A percentile compares a stretch with the other conserved stretches of the same genome.
Conservation (phyloP, 2,329 filamentous ascomycete genomes). For the Drechslerella dactyloides region DNA sequence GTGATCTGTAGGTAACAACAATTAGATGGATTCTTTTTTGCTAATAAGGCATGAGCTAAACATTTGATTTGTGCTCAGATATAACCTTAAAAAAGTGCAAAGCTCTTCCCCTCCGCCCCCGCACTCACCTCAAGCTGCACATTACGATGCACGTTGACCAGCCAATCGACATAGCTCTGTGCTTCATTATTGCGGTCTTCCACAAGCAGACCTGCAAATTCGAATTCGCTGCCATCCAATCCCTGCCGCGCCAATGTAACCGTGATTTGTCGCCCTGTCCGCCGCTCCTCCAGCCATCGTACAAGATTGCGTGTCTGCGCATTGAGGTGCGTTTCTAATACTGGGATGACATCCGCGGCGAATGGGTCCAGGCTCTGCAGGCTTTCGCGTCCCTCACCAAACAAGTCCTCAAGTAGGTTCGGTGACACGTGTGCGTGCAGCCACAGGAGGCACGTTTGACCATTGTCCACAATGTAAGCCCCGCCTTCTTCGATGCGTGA, state of each 20-base stretch:
- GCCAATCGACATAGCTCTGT: slow-evolving; percentile 97
- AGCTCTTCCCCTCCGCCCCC: slow-evolving; percentile 28
- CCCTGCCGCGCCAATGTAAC: slow-evolving; percentile 91
- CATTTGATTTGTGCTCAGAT: too few species aligned
- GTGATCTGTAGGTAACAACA: slow-evolving; percentile 62
- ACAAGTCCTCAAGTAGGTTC: slow-evolving; percentile 86
- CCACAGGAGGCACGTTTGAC: slow-evolving; percentile 90
- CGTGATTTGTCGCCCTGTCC: slow-evolving; percentile 85
- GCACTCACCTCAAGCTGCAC: slow-evolving; percentile 82
- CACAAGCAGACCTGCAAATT: slow-evolving; percentile 87
- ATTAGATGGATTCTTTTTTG: too few species aligned
- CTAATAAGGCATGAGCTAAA: too few species aligned
- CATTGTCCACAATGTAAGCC: slow-evolving; percentile 93
- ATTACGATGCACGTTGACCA: slow-evolving; percentile 90
- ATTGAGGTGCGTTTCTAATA: slow-evolving; percentile 89
- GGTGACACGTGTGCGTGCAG: slow-evolving; percentile 90
- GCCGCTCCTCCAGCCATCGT: slow-evolving; percentile 78
- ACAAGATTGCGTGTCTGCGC: slow-evolving; percentile 93
- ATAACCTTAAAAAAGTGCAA: slow-evolving; percentile 40
- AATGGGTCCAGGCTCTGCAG: slow-evolving; percentile 83
- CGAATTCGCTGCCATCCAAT: slow-evolving; percentile 91
- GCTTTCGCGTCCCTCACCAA: slow-evolving; percentile 74
- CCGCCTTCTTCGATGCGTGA: slow-evolving; percentile 88
- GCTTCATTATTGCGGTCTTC: slow-evolving; percentile 98
- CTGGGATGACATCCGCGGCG: slow-evolving; percentile 72